Conservation (phyloP, 306 rosid species). For the Astragalus glycyphyllos region DNA sequence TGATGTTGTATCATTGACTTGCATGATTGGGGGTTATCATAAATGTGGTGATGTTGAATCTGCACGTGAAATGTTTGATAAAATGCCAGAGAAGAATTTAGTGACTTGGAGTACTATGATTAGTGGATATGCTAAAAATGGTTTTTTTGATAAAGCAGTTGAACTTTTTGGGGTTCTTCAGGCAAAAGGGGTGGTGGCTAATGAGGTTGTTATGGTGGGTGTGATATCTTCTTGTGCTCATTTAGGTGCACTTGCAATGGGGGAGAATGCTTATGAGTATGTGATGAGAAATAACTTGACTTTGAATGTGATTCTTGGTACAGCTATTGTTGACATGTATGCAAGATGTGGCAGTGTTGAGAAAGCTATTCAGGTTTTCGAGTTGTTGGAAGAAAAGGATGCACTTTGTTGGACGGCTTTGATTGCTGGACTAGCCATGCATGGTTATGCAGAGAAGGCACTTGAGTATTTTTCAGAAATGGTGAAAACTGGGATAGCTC, state of each 20-base stretch:
- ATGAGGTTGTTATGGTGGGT: constrained; percentile 54
- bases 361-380: constrained; percentile 49
- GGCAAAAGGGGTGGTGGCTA: constrained; percentile 51
- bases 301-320: constrained; percentile 53
- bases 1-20: constrained; percentile 49
- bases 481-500: constrained; percentile 40
- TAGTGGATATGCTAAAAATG: constrained; percentile 48
- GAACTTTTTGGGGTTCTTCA: constrained; percentile 45
- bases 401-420: constrained; percentile 51
- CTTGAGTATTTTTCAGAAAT: constrained; percentile 45
- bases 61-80: constrained; percentile 50
- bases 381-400: constrained; percentile 47
- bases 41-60: constrained; percentile 49
- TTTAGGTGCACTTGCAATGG: constrained; percentile 53
- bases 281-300: constrained; percentile 43
- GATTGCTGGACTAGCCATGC: constrained; percentile 56
- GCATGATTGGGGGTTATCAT: constrained; percentile 47
- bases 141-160: constrained; percentile 43
- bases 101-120: constrained; percentile 59
- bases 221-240: constrained; percentile 61
- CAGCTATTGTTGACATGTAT: constrained; percentile 58
- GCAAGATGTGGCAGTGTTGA: constrained; percentile 54
- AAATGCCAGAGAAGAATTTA: constrained; percentile 51
- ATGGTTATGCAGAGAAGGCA: constrained; percentile 51
- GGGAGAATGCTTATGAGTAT: constrained; percentile 49